Base-by-base conservation (phyloP, 2,329 filamentous ascomycete species). In the Nigrospora sphaerica region DNA sequence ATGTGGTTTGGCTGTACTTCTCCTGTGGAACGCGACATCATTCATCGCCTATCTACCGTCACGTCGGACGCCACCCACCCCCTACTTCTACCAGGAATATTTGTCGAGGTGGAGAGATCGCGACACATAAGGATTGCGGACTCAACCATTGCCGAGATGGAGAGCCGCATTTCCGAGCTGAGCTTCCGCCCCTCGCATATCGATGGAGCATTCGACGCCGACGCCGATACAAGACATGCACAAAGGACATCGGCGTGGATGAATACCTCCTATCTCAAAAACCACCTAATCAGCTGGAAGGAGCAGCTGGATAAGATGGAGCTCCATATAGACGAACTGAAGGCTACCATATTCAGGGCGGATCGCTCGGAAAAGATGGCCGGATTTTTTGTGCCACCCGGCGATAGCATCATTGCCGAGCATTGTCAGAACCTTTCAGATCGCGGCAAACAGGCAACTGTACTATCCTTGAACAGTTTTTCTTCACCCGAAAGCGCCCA, bases 101-200 rank as follows among this genome's bases (percentile, higher is more conserved):
- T 65, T 9, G 57, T 54, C 3, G 62, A 65, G 42, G 45, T 64
- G 1, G 61, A 65, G 42, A 49, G 59, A 6, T 39, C 32, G 1
- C 49, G 60, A n/a, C 56, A 62, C 33, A 41, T 57, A 4, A 12
- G 42, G 0, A 41, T 56, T 1, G 48, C 59, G 0, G 52, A 57
- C 4, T 7, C 40, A 1, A 51, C 52, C 14, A 57, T 58, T 12
- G 46, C 52, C 28, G 44, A 55, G 1, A 44, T 63, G 3, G 57
- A 63, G 36, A 45, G 38, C 1, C 51, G 49, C 0, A 59, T 62
- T 3, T 47, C 52, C 11, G 46, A 58, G 4, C 45, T 59, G 2
- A 51, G 57, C n/a, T 36, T 19, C 5, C 16, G 16, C n/a, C 4
- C 1, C 3, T 7, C n/a, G 7, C 3, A 33, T 2, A 42, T 18